These are phyloP conservation scores for Fusarium piperis DNA, from an alignment of 2,329 filamentous ascomycete genomes.

Conservation along the genomic window DNA sequence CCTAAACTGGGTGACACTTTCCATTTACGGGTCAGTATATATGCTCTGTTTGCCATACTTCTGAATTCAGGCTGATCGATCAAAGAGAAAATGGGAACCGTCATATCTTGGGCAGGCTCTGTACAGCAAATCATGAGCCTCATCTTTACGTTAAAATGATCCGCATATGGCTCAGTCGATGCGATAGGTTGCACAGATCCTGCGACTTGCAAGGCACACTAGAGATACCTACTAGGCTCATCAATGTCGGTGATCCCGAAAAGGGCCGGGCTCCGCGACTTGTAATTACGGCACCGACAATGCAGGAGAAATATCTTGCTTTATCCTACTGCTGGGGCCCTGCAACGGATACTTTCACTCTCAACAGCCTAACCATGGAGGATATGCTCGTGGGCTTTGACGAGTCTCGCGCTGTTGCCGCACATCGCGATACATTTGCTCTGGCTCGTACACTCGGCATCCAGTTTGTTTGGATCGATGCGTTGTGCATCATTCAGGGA, in stretches of 20 bases:
- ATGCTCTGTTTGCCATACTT: background rate
- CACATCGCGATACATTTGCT: background rate
- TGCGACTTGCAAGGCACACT: background rate
- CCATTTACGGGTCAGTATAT: constrained; percentile 4
- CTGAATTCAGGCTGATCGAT: background rate
- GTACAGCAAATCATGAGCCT: background rate
- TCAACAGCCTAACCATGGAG: background rate
- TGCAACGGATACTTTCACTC: constrained; percentile 7
- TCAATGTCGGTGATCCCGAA: background rate
- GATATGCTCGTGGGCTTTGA: background rate
- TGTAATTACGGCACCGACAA: background rate
- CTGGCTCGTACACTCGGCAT: background rate
- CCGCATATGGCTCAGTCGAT: background rate
- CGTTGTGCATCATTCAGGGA: constrained; percentile 41
- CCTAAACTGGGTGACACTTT: background rate
- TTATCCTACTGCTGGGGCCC: constrained; percentile 17
- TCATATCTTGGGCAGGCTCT: background rate
- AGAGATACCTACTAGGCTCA: constrained; percentile 9
- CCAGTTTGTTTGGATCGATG: constrained; percentile 38
- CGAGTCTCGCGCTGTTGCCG: background rate
- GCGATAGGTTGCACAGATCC: background rate
- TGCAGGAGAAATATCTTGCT: background rate
- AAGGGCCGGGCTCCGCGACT: background rate
- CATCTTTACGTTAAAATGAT: background rate
- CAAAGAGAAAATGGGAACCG: background rate